phyloP scores from a whole-genome alignment of 1,139 yeast genomes.

The Barnettozyma hawaiiensis region DNA sequence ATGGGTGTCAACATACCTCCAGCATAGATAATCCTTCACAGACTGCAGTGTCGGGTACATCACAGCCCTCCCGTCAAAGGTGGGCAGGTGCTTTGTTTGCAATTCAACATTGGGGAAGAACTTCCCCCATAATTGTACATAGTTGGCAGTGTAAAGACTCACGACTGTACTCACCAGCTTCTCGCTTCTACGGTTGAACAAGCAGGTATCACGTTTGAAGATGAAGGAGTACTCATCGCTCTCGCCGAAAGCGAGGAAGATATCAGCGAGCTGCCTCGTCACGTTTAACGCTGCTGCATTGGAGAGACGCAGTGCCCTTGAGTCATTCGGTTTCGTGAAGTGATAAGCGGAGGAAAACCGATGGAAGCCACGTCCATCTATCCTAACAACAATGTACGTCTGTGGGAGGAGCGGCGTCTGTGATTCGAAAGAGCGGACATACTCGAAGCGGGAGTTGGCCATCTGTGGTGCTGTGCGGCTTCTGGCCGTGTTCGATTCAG shows the following conservation, averaged over 20 bases:
- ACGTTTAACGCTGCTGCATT: conserved; percentile 70
- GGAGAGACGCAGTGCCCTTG: conserved; percentile 70
- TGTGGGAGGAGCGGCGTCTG: conserved; percentile 72
- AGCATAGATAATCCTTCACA: conserved; percentile 76
- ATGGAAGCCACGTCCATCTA: conserved; percentile 95
- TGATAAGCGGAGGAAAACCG: conserved; percentile 67
- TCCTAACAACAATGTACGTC: conserved; percentile 74
- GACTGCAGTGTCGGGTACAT: conserved; percentile 61
- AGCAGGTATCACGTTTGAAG: conserved; percentile 49
- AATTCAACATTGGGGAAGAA: conserved; percentile 46
- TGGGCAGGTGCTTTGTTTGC: conserved; percentile 52
- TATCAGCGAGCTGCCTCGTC: conserved; percentile 61
- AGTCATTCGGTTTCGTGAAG: conserved; percentile 85
- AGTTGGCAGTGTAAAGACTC: conserved; percentile 74
- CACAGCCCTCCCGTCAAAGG: conserved; percentile 89
- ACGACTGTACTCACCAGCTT: conserved; percentile 79
- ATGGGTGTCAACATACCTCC: conserved; percentile 98
- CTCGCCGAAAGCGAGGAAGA: conserved; percentile 84
- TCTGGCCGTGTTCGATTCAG: background rate
- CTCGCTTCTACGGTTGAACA: conserved; percentile 76
- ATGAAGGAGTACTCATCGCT: conserved; percentile 92
- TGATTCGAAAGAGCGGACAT: conserved; percentile 76
- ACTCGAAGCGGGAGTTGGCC: conserved; percentile 82
- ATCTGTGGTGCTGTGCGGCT: conserved; percentile 28
- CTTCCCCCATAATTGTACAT: conserved; percentile 59